phyloP scores from a whole-genome alignment of 768 basidiomycete genomes.

The Suillus weaverae region DNA sequence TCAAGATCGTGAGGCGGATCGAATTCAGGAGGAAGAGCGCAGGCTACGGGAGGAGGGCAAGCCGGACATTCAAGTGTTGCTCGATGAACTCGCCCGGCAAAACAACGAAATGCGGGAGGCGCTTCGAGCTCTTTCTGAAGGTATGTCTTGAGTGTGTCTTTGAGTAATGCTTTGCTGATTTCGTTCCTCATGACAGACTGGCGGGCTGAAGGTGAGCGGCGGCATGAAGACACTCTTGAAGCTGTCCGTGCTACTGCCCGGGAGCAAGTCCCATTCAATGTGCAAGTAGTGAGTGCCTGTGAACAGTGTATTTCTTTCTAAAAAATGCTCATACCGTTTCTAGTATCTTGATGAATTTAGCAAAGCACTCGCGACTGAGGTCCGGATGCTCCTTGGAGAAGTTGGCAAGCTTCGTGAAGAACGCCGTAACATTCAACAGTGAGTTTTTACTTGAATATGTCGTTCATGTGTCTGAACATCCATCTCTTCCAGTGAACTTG shows the following conservation, averaged over 20 bases:
- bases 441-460: slow-evolving; percentile 29
- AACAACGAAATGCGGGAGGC: slow-evolving; percentile 60
- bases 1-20: slow-evolving; percentile 54
- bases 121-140: slow-evolving; percentile 53
- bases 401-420: slow-evolving; percentile 84
- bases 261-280: slow-evolving; percentile 80
- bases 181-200: slow-evolving; percentile 45
- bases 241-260: slow-evolving; percentile 70
- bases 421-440: slow-evolving; percentile 77
- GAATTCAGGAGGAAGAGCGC: slow-evolving; percentile 51
- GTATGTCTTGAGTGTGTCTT: slow-evolving; percentile 37
- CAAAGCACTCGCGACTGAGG: slow-evolving; percentile 78
- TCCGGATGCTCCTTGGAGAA: slow-evolving; percentile 79
- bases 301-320: background rate
- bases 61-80: slow-evolving; percentile 64
- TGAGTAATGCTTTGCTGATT: background rate
- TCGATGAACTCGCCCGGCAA: slow-evolving; percentile 59
- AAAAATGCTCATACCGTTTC: slow-evolving; percentile 9
- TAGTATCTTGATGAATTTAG: slow-evolving; percentile 90
- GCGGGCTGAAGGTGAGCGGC: slow-evolving; percentile 63
- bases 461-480: background rate
- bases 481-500: slow-evolving; percentile 59
- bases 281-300: slow-evolving; percentile 62
- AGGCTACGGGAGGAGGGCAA: slow-evolving; percentile 51
- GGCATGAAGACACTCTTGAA: slow-evolving; percentile 66